Conservation (phyloP, 495 filamentous ascomycete genomes). For the Talaromyces trachyspermus region DNA sequence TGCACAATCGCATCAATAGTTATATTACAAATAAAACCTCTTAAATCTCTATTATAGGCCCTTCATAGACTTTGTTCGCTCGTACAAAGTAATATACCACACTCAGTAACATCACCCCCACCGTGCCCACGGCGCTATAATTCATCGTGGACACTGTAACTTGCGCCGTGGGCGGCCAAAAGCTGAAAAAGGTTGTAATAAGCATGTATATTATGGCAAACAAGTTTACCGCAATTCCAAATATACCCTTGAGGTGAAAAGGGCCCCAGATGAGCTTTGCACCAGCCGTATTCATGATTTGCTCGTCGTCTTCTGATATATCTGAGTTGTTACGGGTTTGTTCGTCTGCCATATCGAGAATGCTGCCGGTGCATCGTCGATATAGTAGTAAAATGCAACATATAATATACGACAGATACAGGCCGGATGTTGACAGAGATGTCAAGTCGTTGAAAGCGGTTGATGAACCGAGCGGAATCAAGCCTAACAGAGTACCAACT, state of each 20-base stretch:
- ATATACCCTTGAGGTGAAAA: conserved; percentile 24
- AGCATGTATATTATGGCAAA: conserved; percentile 37
- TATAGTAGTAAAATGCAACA: conserved; percentile 25
- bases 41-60: conserved; percentile 36
- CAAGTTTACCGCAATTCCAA: conserved; percentile 21
- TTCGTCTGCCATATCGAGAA: conserved; percentile 17
- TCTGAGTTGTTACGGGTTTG: conserved; percentile 7
- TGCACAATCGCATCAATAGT: not conserved
- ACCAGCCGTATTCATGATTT: conserved; percentile 20
- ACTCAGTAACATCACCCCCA: conserved; percentile 33
- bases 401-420: conserved; percentile 31
- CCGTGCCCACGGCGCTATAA: conserved; percentile 38
- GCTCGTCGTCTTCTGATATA: conserved; percentile 5
- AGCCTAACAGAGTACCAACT: conserved; percentile 21
- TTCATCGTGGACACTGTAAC: conserved; percentile 35
- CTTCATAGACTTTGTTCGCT: conserved; percentile 35
- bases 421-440: conserved; percentile 26
- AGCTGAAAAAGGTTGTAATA: conserved; percentile 44
- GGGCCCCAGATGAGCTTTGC: conserved; percentile 34
- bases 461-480: conserved; percentile 31
- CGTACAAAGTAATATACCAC: conserved; percentile 37
- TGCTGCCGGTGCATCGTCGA: conserved; percentile 7
- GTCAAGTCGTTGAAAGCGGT: conserved; percentile 35
- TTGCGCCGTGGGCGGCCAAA: conserved; percentile 33
- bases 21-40: not conserved